Evolutionary conservation across 2,329 filamentous ascomycete species (phyloP), one percentile per base, ranked within the genome.

Genomic region (Colletotrichum zoysiae): DNA sequence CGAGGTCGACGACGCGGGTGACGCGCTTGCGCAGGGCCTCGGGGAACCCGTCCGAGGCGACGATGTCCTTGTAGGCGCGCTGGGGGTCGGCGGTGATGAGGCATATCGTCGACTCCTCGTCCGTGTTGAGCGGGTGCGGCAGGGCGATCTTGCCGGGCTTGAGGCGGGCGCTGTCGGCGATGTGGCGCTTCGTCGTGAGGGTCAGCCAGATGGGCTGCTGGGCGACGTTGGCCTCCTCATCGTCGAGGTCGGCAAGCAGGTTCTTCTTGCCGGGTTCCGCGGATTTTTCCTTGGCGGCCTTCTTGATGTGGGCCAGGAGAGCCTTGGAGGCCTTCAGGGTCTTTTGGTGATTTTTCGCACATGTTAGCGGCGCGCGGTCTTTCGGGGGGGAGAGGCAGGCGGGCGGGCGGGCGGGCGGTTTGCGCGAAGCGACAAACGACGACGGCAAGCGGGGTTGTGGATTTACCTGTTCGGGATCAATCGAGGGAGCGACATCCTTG

Each of bases 41-140:
- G 42, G 92, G 92, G 84, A 94, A 95, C 38, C 90, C 88, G 53
- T 92, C 88, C 67, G 92, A 89, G 42, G 51, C 67, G 74, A 98
- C 88, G 57, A 97, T 87, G 82, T 98, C 92, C 86, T 98, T 98
- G 88, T 96, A 97, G 66, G 90, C 88, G 75, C 95, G 90, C 86
- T 97, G 95, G 33, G 89, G 89, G 78, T 90, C 88, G 76, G 94
- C 93, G 67, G 92, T 94, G 81, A 97, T 97, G 73, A 98, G 86
- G 83, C 95, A 98, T 82, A 98, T 89, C 76, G 90, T 92, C 69
- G 90, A 84, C 67, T 88, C 88, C 68, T 88, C 84, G 75, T 90
- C 88, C 74, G 88, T 85, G 83, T 93, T 91, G 74, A 97, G 88
- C 12, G 93, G 86, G 82, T 97, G 91, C 59, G 94, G 93, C 65